Evolutionary conservation across 768 basidiomycete species (phyloP).

Genomic region (Kwoniella mangroviensis): DNA sequence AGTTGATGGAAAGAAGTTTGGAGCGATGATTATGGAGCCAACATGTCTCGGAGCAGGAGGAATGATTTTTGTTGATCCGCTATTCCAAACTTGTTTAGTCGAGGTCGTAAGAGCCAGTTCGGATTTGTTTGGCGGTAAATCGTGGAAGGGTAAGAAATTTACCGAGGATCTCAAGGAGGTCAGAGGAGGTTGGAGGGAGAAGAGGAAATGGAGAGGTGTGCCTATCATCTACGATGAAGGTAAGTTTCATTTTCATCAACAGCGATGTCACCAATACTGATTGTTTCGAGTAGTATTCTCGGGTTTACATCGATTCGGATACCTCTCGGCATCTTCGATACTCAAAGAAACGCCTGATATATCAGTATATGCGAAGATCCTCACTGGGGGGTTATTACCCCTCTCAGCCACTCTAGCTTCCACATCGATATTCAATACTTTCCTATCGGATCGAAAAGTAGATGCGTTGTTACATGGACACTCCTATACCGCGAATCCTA

Average conservation of each 20-base stretch:
- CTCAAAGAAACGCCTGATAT: conserved; percentile 81
- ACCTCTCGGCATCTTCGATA: conserved; percentile 66
- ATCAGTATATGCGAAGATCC: conserved; percentile 86
- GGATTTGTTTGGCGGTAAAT: conserved; percentile 50
- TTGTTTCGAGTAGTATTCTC: conserved; percentile 68
- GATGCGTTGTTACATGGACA: conserved; percentile 91
- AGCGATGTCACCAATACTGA: too few relatives aligned
- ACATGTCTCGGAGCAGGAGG: conserved; percentile 93
- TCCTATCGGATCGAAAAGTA: conserved; percentile 74
- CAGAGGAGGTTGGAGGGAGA: conserved; percentile 11
- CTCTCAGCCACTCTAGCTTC: conserved; percentile 82
- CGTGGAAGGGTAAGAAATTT: conserved; percentile 32
- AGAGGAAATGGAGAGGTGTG: conserved; percentile 66
- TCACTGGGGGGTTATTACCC: conserved; percentile 90
- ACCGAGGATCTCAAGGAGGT: conserved; percentile 20
- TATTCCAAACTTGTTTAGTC: conserved; percentile 87
- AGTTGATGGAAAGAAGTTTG: conserved; percentile 57
- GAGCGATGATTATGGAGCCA: conserved; percentile 85
- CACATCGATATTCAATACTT: conserved; percentile 77
- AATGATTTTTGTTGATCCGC: conserved; percentile 95
- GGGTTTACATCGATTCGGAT: conserved; percentile 85
- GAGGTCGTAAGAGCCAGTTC: conserved; percentile 70
- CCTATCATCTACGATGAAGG: conserved; percentile 91
- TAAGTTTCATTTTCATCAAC: conserved; percentile 21
- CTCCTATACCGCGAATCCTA: conserved; percentile 90